phyloP scores from a whole-genome alignment of 108 stramenopile species.

The Cyclotella kingstonii region DNA sequence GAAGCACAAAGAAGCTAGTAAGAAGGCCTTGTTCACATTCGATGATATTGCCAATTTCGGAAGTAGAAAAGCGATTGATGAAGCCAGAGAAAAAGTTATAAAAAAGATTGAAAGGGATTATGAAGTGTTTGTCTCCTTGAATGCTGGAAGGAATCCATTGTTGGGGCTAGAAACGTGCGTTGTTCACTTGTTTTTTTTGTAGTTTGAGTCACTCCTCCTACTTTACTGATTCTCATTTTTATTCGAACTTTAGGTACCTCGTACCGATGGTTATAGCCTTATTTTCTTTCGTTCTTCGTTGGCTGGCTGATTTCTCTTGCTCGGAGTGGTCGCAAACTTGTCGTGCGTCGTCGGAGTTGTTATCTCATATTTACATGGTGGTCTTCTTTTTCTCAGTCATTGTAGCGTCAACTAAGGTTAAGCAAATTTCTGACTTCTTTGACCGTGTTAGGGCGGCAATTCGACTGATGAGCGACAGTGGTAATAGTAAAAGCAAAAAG shows the following conservation, averaged over 20 bases:
- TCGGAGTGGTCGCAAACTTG: constrained; percentile 74
- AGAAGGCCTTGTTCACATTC: constrained; percentile 68
- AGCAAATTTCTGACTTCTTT: constrained; percentile 62
- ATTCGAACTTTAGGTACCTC: constrained; percentile 54
- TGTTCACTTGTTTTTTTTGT: background rate
- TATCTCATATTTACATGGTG: constrained; percentile 80
- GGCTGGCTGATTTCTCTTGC: constrained; percentile 80
- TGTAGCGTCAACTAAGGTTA: constrained; percentile 74
- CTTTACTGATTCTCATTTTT: background rate
- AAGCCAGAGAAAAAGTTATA: constrained; percentile 58
- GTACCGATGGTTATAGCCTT: constrained; percentile 81
- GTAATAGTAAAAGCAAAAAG: constrained; percentile 35
- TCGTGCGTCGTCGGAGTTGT: constrained; percentile 64
- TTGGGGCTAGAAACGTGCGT: constrained; percentile 75
- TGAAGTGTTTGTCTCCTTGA: constrained; percentile 75
- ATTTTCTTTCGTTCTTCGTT: constrained; percentile 72
- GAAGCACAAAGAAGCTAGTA: constrained; percentile 54
- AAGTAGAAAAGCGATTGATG: constrained; percentile 64
- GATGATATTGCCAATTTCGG: constrained; percentile 95
- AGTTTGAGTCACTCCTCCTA: background rate
- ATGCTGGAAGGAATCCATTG: constrained; percentile 88
- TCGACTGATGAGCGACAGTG: constrained; percentile 39
- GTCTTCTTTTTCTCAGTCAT: constrained; percentile 80
- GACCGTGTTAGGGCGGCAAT: constrained; percentile 51
- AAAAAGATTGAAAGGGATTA: constrained; percentile 66